Evolutionary conservation across 306 rosid genomes (phyloP).

Genomic region (Prosopis cineraria): DNA sequence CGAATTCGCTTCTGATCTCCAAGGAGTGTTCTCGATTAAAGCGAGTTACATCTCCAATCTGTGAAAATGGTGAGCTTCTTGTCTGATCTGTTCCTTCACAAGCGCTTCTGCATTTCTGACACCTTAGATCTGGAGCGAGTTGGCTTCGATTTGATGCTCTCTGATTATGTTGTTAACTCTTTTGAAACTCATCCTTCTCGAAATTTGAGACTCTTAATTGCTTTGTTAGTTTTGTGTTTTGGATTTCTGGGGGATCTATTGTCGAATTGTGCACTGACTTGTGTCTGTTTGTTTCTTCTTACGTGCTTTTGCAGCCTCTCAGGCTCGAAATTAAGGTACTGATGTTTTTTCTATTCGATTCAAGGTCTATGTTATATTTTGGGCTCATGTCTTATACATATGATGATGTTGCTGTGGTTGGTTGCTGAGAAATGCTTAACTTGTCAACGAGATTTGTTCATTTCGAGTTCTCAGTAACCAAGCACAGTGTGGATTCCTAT

Average conservation of each 20-base stretch:
- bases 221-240: slow-evolving; percentile 27
- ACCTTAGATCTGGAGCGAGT: slow-evolving; percentile 68
- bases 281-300: slow-evolving; percentile 21
- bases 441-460: slow-evolving; percentile 2
- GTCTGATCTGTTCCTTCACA: slow-evolving; percentile 32
- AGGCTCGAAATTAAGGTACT: slow-evolving; percentile 98
- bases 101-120: slow-evolving; percentile 31
- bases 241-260: slow-evolving; percentile 53
- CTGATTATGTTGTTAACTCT: slow-evolving; percentile 20
- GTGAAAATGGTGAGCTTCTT: slow-evolving; percentile 75
- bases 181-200: slow-evolving; percentile 21
- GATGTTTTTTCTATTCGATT: slow-evolving; percentile 11
- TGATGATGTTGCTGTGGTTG: slow-evolving; percentile 25
- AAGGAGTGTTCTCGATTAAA: slow-evolving; percentile 24
- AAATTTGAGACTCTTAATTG: slow-evolving; percentile 26
- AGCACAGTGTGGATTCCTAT: neutral
- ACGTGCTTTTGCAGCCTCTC: slow-evolving; percentile 83
- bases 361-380: slow-evolving; percentile 23
- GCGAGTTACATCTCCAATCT: slow-evolving; percentile 32
- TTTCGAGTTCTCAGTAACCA: slow-evolving; percentile 31
- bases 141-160: slow-evolving; percentile 49
- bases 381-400: neutral
- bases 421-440: slow-evolving; percentile 31
- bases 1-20: slow-evolving; percentile 45
- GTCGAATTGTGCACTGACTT: slow-evolving; percentile 47